A percentile compares a stretch with the other conserved stretches of the same genome.
These are phyloP conservation scores for Yamadazyma endophytica DNA, from an alignment of 805 yeast species.

Conservation along the genomic window DNA sequence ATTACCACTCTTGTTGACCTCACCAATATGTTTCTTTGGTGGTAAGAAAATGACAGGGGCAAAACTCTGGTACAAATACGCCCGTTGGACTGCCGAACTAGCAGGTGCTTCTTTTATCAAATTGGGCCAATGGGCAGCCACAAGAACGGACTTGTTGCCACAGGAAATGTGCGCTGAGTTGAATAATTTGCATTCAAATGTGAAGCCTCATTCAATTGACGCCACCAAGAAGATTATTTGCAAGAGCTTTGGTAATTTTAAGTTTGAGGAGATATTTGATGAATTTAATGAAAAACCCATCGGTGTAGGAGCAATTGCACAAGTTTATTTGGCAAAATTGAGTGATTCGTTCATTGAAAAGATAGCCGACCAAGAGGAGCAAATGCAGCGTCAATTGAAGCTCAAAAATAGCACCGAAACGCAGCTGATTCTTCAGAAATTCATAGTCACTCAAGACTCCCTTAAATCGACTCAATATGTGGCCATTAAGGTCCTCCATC, in stretches of 20 bases:
- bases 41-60: constrained; percentile 50
- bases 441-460: constrained; percentile 32
- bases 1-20: constrained; percentile 58
- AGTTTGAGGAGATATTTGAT: constrained; percentile 74
- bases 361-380: constrained; percentile 26
- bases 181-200: constrained; percentile 76
- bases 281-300: constrained; percentile 72
- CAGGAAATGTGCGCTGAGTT: constrained; percentile 72
- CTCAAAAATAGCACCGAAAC: constrained; percentile 12
- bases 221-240: constrained; percentile 58
- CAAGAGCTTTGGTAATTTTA: constrained; percentile 47
- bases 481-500: constrained; percentile 92
- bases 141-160: constrained; percentile 91
- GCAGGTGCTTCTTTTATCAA: constrained; percentile 93
- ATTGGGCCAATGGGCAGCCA: constrained; percentile 99
- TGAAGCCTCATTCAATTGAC: constrained; percentile 62
- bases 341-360: constrained; percentile 38
- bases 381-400: constrained; percentile 11
- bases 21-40: constrained; percentile 67
- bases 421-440: constrained; percentile 23
- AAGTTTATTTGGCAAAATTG: constrained; percentile 77
- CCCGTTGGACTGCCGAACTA: constrained; percentile 64
- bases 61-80: constrained; percentile 61
- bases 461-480: constrained; percentile 52
- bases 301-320: constrained; percentile 99